phyloP scores from a whole-genome alignment of 176 grass and related monocot species.

The Hsuehochloa calcarea region DNA sequence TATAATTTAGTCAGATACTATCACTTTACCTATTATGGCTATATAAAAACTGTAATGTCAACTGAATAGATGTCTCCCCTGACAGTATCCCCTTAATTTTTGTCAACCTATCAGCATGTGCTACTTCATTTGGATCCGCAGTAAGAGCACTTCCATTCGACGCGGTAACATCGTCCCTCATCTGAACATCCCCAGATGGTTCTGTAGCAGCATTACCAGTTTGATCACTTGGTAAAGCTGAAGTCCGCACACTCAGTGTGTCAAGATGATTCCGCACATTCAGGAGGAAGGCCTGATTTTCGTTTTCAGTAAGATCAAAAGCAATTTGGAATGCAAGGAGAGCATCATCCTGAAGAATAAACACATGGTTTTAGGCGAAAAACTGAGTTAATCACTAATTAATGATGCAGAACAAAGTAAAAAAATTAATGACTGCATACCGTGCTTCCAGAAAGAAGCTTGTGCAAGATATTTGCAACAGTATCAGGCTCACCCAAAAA shows the following conservation, averaged over 20 bases:
- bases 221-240: constrained; percentile 38
- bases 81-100: too few relatives aligned
- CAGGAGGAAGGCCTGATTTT: constrained; percentile 88
- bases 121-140: constrained; percentile 49
- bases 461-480: constrained; percentile 45
- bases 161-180: constrained; percentile 45
- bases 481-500: constrained; percentile 51
- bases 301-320: constrained; percentile 27
- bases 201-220: constrained; percentile 31
- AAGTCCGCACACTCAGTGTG: constrained; percentile 8
- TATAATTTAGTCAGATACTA: constrained; percentile 11
- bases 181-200: constrained; percentile 53
- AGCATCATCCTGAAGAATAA: constrained; percentile 65
- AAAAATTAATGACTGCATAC: constrained; percentile 29
- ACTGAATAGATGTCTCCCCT: too few relatives aligned
- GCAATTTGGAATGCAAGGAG: too few relatives aligned
- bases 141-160: constrained; percentile 42
- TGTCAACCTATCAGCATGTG: too few relatives aligned
- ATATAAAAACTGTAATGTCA: constrained; percentile 78
- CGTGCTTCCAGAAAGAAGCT: constrained; percentile 58
- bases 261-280: constrained; percentile 49
- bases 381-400: background rate
- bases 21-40: constrained; percentile 66
- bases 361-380: constrained; percentile 5
- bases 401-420: too few relatives aligned